A percentile compares a stretch with the other conserved stretches of the same genome.
These are phyloP conservation scores for Pleurotus djamor DNA, from an alignment of 768 basidiomycete genomes.

Conservation along the genomic window DNA sequence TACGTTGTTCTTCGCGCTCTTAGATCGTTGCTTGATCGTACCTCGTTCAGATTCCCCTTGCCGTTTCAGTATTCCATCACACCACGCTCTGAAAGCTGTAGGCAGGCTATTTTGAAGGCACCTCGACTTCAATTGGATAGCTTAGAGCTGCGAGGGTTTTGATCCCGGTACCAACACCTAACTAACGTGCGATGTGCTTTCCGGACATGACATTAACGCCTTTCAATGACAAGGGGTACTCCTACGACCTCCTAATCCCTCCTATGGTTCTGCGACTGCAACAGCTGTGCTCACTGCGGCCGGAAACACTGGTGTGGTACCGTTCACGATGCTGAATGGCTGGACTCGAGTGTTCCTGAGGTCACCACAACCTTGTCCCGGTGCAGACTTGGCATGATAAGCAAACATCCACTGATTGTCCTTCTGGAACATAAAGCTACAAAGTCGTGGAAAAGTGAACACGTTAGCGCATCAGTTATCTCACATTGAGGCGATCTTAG, in stretches of 20 bases:
- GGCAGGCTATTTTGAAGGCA: not conserved
- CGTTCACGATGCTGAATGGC: constrained; percentile 10
- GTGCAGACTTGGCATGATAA: constrained; percentile 13
- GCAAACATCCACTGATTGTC: constrained; percentile 12
- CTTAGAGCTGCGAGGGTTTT: not conserved
- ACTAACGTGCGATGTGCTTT: no score
- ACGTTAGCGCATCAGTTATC: not conserved
- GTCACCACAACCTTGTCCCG: constrained; percentile 14
- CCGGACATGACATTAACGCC: not conserved
- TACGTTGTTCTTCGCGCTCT: not conserved
- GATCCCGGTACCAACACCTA: no score
- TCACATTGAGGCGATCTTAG: not conserved
- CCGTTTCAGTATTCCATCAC: not conserved
- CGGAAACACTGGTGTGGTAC: constrained; percentile 10
- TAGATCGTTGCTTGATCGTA: not conserved
- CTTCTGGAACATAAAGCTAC: constrained; percentile 15
- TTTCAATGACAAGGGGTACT: not conserved
- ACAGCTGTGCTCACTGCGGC: constrained; percentile 10
- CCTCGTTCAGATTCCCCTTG: not conserved
- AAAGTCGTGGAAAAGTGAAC: not conserved
- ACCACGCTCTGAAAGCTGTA: not conserved
- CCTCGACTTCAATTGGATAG: not conserved
- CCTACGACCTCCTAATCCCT: not conserved
- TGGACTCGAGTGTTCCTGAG: constrained; percentile 13
- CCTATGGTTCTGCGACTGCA: constrained; percentile 8